Evolutionary conservation across 1,284 basidiomycete genomes (phyloP).

Genomic region (Tremellales sp.): DNA sequence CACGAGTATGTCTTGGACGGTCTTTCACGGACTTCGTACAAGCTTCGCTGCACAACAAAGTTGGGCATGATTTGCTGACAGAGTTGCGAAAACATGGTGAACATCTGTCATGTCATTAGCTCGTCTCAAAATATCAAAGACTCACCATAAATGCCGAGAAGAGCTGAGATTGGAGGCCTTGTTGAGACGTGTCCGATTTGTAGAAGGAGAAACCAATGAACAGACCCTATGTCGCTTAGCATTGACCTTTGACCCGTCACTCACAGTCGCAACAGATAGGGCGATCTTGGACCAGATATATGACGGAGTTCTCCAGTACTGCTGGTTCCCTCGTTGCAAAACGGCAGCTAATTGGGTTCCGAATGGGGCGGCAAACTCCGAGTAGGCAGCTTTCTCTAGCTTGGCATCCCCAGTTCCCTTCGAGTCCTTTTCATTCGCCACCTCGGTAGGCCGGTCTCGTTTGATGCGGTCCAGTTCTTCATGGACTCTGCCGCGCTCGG

Average conservation of each 20-base stretch:
- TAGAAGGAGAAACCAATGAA: constrained; percentile 59
- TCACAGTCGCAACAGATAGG: constrained; percentile 44
- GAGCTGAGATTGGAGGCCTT: constrained; percentile 77
- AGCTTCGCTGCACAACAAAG: constrained; percentile 53
- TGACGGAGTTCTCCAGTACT: constrained; percentile 62
- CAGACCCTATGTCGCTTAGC: constrained; percentile 29
- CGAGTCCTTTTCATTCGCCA: constrained; percentile 13
- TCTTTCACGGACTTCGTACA: constrained; percentile 71
- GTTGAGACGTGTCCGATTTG: constrained; percentile 60
- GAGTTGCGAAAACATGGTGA: constrained; percentile 48
- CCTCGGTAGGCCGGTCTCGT: constrained; percentile 29
- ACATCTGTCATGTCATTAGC: constrained; percentile 19
- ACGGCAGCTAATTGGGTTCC: constrained; percentile 55
- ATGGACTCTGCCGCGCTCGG: constrained; percentile 47
- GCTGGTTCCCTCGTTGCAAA: constrained; percentile 55
- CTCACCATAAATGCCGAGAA: constrained; percentile 56
- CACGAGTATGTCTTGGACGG: constrained; percentile 78
- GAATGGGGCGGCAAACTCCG: constrained; percentile 58
- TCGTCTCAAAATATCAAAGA: constrained; percentile 49
- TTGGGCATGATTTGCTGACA: constrained; percentile 50
- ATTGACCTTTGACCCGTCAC: constrained; percentile 17
- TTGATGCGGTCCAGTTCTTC: constrained; percentile 51
- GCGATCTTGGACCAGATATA: constrained; percentile 72
- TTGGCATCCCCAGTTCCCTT: constrained; percentile 14
- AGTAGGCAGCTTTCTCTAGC: constrained; percentile 37